phyloP scores from a whole-genome alignment of 2,329 filamentous ascomycete species.

The Colletotrichum cordylinicola region DNA sequence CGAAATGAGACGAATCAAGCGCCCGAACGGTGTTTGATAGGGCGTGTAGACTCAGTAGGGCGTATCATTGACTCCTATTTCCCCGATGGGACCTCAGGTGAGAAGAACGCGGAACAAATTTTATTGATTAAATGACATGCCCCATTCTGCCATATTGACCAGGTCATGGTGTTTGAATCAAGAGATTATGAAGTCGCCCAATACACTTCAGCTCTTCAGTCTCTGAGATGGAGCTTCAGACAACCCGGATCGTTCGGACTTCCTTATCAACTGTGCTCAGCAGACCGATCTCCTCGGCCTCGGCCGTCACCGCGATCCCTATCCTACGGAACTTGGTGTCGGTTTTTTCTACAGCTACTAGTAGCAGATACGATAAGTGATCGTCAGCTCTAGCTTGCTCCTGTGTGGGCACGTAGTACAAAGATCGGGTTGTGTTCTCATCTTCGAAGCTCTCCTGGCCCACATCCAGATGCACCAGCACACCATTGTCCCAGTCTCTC shows the following conservation, averaged over 20 bases:
- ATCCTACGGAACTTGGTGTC: neutral
- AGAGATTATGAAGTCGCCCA: fast-evolving
- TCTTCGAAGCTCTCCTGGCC: neutral
- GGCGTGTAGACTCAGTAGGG: neutral
- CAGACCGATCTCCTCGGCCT: neutral
- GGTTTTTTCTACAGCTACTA: neutral
- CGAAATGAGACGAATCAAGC: neutral
- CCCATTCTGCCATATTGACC: neutral
- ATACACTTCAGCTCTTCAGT: neutral
- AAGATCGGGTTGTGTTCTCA: neutral
- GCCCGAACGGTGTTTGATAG: neutral
- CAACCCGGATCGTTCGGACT: neutral
- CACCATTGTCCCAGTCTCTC: neutral
- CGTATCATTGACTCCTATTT: neutral
- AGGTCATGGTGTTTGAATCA: neutral
- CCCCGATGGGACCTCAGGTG: neutral
- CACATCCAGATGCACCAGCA: neutral
- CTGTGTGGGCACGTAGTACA: neutral
- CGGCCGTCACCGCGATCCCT: neutral
- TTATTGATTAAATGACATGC: fast-evolving
- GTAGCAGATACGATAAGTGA: neutral
- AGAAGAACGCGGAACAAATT: neutral
- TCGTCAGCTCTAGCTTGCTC: neutral
- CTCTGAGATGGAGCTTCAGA: neutral
- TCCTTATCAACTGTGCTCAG: neutral